Conservation (phyloP, 441 rosid species). For the Populus tomentosa region DNA sequence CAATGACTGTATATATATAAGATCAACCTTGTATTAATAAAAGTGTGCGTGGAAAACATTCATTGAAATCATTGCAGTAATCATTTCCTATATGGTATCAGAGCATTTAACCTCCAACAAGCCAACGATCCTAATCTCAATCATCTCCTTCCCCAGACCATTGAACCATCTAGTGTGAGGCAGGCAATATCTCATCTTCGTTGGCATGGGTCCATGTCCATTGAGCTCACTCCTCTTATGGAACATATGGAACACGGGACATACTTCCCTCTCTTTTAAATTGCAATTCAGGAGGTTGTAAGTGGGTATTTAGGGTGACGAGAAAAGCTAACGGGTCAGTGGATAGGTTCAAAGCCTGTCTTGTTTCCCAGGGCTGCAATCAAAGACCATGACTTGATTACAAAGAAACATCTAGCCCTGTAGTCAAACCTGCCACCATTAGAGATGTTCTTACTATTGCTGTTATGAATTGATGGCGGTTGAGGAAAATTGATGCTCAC, state of each 20-base stretch:
- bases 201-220: too few species aligned
- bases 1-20: too few species aligned
- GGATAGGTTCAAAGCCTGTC: not conserved
- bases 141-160: not conserved
- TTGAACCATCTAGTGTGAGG: not conserved
- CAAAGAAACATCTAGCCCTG: not conserved
- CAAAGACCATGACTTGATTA: not conserved
- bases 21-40: too few species aligned
- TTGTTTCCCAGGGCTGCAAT: not conserved
- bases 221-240: too few species aligned
- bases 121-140: too few species aligned
- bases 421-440: not conserved
- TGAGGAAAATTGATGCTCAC: not conserved
- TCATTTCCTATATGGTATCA: too few species aligned
- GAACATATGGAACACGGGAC: not conserved
- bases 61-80: too few species aligned
- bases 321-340: not conserved
- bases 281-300: not conserved
- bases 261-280: not conserved
- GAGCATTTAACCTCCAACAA: too few species aligned
- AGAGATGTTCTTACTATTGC: not conserved
- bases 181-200: not conserved
- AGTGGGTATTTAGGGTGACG: not conserved
- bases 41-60: too few species aligned
- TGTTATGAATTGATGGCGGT: not conserved